phyloP scores from a whole-genome alignment of 208 protist genomes.

The Trypanosomatidae sp. region DNA sequence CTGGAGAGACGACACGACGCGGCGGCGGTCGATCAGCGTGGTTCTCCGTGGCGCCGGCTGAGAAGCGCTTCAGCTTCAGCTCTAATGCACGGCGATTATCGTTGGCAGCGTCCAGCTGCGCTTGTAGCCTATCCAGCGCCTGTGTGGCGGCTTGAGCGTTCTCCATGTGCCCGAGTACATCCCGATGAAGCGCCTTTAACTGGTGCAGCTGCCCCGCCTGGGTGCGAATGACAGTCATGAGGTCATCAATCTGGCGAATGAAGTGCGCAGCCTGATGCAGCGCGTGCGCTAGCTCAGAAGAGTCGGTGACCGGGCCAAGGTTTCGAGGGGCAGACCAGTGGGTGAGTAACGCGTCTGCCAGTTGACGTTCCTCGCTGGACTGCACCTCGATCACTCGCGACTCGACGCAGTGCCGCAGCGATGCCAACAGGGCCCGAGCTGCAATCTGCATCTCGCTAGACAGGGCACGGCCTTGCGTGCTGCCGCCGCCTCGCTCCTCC shows the following conservation, averaged over 20 bases:
- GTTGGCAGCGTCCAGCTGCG: constrained; percentile 19
- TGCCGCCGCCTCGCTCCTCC: neutral
- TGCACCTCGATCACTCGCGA: constrained; percentile 38
- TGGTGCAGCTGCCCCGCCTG: constrained; percentile 46
- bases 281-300: constrained; percentile 27
- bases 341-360: constrained; percentile 21
- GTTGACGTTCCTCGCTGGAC: constrained; percentile 26
- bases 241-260: constrained; percentile 43
- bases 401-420: constrained; percentile 39
- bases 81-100: constrained; percentile 26
- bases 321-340: constrained; percentile 29
- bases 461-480: constrained; percentile 13
- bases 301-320: constrained; percentile 56
- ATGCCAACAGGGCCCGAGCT: constrained; percentile 42
- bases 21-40: neutral
- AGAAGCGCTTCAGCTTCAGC: constrained; percentile 16
- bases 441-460: constrained; percentile 55
- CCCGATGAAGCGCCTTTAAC: constrained; percentile 33
- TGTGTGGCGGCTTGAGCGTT: neutral
- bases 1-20: constrained; percentile 9
- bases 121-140: constrained; percentile 5
- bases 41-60: neutral
- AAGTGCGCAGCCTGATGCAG: constrained; percentile 49
- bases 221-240: constrained; percentile 42
- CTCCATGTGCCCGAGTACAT: constrained; percentile 24